Evolutionary conservation across 148 eudicot genomes (phyloP), one percentile per base, ranked within the genome.

Genomic region (Rheum nobile): DNA sequence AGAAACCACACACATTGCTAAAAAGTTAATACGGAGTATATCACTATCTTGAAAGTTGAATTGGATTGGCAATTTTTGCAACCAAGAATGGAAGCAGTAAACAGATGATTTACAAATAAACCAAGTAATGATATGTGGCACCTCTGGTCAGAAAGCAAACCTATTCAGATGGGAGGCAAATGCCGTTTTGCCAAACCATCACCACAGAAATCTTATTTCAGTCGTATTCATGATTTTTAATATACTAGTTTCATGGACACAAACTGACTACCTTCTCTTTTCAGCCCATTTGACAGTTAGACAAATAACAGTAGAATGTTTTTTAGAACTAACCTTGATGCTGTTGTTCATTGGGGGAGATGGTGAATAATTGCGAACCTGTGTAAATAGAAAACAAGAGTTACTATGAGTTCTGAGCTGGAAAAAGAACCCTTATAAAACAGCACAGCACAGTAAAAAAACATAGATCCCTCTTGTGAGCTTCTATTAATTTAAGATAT

Each of bases 321-420:
- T 63, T 63, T 22, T 14, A 19, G 14, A 44, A 83, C 87, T 31
- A 69, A 90, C 98, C 93, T 91, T 95, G 74, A 95, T 95, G 77
- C 97, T 95, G 75, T 88, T 95, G 87, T 95, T 91, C 39, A 95
- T 84, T 70, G 96, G 76, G 65, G 98, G 97, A 41, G 80, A 76
- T 2, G 90, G 96, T 72, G 83, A 80, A 79, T 88, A 90, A 84
- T 91, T 95, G 77, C 90, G 91, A 50, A 95, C 98, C 96, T 94
- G 88, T n/a, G 63, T 11, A 63, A 26, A 43, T 47, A 38, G 8
- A 38, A 13, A 37, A 71, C 14, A 3, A 65, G 14, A 31, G 70
- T 34, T 65, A 32, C 39, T 17, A 34, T 65, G 70, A 65, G 41
- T 61, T 13, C 34, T 61, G 35, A 29, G 37, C 37, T 29, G 19